A percentile compares a stretch with the other conserved stretches of the same genome.
Conservation (phyloP, 2,329 filamentous ascomycete species). For the Colletotrichum ledebouriae region DNA sequence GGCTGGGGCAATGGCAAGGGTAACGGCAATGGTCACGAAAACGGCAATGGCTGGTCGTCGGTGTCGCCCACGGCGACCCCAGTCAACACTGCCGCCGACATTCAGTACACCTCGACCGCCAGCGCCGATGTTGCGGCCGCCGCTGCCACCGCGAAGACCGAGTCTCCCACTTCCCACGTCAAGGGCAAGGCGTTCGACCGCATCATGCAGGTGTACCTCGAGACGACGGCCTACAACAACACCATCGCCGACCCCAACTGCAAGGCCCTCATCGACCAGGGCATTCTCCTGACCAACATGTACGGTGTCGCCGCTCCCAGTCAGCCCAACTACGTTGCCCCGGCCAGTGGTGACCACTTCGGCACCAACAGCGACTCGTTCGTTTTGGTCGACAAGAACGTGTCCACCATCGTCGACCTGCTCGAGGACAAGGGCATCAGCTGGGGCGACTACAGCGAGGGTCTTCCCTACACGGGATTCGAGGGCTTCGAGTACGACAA, state of each 20-base stretch:
- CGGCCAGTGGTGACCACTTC: conserved; percentile 73
- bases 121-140: conserved; percentile 65
- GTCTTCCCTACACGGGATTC: conserved; percentile 48
- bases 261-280: conserved; percentile 48
- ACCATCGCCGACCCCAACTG: conserved; percentile 68
- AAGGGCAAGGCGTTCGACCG: conserved; percentile 80
- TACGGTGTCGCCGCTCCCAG: conserved; percentile 72
- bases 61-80: neutral
- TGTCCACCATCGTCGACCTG: conserved; percentile 56
- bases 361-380: conserved; percentile 74
- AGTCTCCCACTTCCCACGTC: conserved; percentile 72
- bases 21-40: neutral
- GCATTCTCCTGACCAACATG: conserved; percentile 51
- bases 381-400: conserved; percentile 67
- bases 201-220: conserved; percentile 81
- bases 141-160: conserved; percentile 71
- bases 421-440: conserved; percentile 49
- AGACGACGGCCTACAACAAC: conserved; percentile 79
- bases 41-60: neutral
- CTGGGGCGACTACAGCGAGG: conserved; percentile 53
- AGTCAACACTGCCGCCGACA: conserved; percentile 18
- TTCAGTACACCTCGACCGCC: conserved; percentile 64
- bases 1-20: neutral
- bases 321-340: conserved; percentile 76
- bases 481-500: conserved; percentile 25